phyloP scores from a whole-genome alignment of 1,284 basidiomycete genomes.

The Dichomitus squalens region DNA sequence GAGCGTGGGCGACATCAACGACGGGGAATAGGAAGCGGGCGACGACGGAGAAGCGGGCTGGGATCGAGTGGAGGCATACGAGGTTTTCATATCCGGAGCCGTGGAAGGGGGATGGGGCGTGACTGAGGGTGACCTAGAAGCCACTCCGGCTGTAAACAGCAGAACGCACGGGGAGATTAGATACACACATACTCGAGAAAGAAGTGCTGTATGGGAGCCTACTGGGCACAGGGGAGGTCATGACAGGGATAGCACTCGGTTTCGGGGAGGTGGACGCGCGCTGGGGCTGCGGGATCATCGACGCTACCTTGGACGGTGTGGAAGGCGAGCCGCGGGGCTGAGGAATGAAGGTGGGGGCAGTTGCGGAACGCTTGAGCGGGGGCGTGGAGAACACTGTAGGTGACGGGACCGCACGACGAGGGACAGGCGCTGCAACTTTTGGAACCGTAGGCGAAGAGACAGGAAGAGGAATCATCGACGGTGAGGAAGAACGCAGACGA shows the following conservation, averaged over 20 bases:
- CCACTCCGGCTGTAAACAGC: constrained; percentile 21
- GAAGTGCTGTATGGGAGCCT: constrained; percentile 30
- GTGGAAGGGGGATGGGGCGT: constrained; percentile 25
- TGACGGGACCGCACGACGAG: constrained; percentile 24
- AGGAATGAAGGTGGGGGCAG: constrained; percentile 50
- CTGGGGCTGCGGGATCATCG: constrained; percentile 56
- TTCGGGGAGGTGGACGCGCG: constrained; percentile 27
- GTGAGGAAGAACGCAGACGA: constrained; percentile 41
- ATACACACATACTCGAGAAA: constrained; percentile 33
- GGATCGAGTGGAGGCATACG: constrained; percentile 6
- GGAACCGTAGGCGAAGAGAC: constrained; percentile 24
- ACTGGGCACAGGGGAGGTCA: constrained; percentile 29
- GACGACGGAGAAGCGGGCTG: neutral
- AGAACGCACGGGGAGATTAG: constrained; percentile 19
- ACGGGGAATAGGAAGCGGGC: constrained; percentile 31
- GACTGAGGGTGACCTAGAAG: constrained; percentile 21
- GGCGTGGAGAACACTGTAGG: constrained; percentile 40
- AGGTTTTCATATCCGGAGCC: constrained; percentile 25
- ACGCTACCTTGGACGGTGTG: constrained; percentile 36
- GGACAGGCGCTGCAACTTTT: constrained; percentile 27
- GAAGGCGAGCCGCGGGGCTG: constrained; percentile 42
- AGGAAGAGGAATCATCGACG: constrained; percentile 28
- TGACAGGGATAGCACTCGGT: constrained; percentile 32
- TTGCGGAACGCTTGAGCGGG: constrained; percentile 49
- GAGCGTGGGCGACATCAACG: constrained; percentile 53